Evolutionary conservation across 768 basidiomycete species (phyloP).

Genomic region (Auricularia sp.): DNA sequence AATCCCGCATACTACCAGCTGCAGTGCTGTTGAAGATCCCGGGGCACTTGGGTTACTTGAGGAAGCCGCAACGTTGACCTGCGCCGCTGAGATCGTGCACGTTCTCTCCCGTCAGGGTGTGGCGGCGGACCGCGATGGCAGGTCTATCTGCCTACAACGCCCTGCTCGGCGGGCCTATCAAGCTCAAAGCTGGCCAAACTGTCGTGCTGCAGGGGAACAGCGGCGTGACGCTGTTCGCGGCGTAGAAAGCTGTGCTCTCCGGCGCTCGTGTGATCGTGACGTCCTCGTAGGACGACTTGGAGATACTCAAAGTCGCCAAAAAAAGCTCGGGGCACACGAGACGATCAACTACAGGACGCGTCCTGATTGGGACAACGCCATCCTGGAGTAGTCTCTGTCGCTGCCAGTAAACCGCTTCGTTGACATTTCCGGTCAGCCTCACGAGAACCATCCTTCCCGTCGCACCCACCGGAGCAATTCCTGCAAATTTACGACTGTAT

Average conservation of each 20-base stretch:
- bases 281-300: conserved; percentile 45
- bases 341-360: conserved; percentile 53
- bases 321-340: conserved; percentile 31
- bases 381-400: conserved; percentile 23
- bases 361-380: conserved; percentile 50
- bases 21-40: conserved; percentile 40
- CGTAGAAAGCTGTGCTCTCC: conserved; percentile 51
- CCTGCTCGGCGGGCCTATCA: conserved; percentile 33
- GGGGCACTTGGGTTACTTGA: conserved; percentile 47
- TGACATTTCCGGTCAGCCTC: not conserved
- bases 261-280: conserved; percentile 60
- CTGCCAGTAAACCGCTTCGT: not conserved
- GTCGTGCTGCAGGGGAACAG: conserved; percentile 50
- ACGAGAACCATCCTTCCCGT: too few relatives aligned
- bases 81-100: conserved; percentile 11
- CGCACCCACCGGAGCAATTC: too few relatives aligned
- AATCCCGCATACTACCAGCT: not conserved
- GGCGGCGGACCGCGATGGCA: conserved; percentile 11
- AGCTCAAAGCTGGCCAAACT: conserved; percentile 50
- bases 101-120: too few relatives aligned
- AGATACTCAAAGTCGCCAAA: conserved; percentile 44
- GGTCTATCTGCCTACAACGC: conserved; percentile 58
- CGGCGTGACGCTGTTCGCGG: conserved; percentile 48
- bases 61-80: conserved; percentile 58
- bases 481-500: too few relatives aligned